phyloP scores from a whole-genome alignment of 140 eudicot genomes.

The Senecio squalidus region DNA sequence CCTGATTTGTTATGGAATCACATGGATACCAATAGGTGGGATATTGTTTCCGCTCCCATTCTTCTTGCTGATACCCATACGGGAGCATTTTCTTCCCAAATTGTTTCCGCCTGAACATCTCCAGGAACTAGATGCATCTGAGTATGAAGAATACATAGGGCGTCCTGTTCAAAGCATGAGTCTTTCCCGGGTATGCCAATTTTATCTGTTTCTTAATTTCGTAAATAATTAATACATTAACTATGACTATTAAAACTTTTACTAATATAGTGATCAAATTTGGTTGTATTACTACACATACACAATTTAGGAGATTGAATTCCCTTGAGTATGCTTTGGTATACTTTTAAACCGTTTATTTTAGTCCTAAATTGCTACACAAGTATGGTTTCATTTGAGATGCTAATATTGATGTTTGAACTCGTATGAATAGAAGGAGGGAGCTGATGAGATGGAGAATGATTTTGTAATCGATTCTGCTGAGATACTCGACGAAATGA shows the following conservation, averaged over 20 bases:
- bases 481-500: conserved; percentile 79
- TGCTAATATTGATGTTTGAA: conserved; percentile 4
- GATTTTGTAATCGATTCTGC: conserved; percentile 43
- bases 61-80: conserved; percentile 66
- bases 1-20: conserved; percentile 74
- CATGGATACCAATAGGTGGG: conserved; percentile 97
- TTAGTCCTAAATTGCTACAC: not conserved
- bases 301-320: too few species aligned
- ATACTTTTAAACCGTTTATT: not conserved
- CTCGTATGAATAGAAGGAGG: conserved; percentile 37
- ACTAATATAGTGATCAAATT: too few species aligned
- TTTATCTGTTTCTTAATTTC: not conserved
- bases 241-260: too few species aligned
- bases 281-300: too few species aligned
- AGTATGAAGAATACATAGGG: conserved; percentile 74
- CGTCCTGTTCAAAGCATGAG: conserved; percentile 36
- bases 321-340: too few species aligned
- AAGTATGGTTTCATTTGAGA: not conserved
- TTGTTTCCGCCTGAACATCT: conserved; percentile 56
- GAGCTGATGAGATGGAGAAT: conserved; percentile 25
- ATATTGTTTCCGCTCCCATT: conserved; percentile 83
- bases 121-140: conserved; percentile 83
- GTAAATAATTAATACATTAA: not conserved
- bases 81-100: conserved; percentile 83
- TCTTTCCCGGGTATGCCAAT: conserved; percentile 36